Base-by-base conservation (phyloP, 768 basidiomycete genomes). In the Amanita brunnescens region DNA sequence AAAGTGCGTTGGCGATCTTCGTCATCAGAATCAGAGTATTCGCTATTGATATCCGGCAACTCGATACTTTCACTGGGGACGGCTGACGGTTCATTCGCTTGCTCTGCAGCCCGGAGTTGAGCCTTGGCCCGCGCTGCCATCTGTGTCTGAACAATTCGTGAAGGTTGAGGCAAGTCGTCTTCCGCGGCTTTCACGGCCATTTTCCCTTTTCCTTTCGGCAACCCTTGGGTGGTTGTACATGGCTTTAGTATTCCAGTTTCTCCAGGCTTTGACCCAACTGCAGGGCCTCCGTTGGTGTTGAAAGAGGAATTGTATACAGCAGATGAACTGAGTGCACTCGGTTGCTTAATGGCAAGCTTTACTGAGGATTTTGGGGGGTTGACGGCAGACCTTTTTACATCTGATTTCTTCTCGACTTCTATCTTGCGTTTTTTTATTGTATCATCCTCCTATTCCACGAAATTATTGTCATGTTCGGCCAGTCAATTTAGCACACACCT, bases 11-110 rank as follows among this genome's bases (percentile, higher is more conserved):
- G 75, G 16, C 85, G 80, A 57, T 85, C 82, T 63, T 94, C 92
- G 57, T 94, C 91, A 40, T 92, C 95, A 4, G 93, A 96, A 66
- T 94, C 90, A 5, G 93, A 96, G 67, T 97, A 98, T 60, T 97
- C 95, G 68, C 89, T 92, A 60, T 92, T 87, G 61, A 96, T 92
- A 41, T 98, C 95, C 0, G 95, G 94, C 14, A 99, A 73, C 59
- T 93, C 92, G 58, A 94, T 90, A 62, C 76, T 82, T 71, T 92
- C 87, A 62, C 83, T 87, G 14, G 82, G 67, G 51, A 84, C 64
- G 2, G 69, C 63, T 8, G 80, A 63, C 8, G 80, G 41, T 12
- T 35, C 50, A n/a, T 69, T 66, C 1, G 68, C 62, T 33, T 70
- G 67, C 49, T 77, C 73, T 12, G 79, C 75, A 21, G 83, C 83